Percentiles rank a stretch among this genome's conserved stretches.
Evolutionary conservation across 345 rosid species (phyloP).

Genomic region (Populus simonii): DNA sequence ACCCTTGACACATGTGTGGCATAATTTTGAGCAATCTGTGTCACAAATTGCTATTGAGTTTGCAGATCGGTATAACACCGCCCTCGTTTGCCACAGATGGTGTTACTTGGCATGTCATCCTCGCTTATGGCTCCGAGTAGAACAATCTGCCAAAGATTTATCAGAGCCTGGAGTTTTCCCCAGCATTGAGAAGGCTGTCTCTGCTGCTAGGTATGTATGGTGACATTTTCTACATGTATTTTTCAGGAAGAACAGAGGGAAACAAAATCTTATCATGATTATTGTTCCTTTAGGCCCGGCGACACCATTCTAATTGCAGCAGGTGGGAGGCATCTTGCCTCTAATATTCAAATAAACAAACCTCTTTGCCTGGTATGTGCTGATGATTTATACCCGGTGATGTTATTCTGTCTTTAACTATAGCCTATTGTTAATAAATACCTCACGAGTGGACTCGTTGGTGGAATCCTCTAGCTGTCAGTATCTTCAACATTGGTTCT

Average conservation of each 20-base stretch:
- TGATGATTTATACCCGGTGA: not conserved
- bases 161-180: conserved; percentile 69
- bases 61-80: conserved; percentile 99
- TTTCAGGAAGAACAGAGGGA: not conserved
- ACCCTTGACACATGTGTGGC: conserved; percentile 1
- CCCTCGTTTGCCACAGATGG: conserved; percentile 99
- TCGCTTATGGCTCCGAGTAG: conserved; percentile 89
- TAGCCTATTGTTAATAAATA: not conserved
- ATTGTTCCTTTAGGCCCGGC: conserved; percentile 64
- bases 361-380: conserved; percentile 93
- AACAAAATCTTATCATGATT: conserved; percentile 19
- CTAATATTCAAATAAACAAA: conserved; percentile 79
- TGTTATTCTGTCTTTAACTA: not conserved
- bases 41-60: conserved; percentile 55
- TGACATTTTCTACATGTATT: not conserved
- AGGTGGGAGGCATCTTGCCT: conserved; percentile 72
- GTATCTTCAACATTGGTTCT: not conserved
- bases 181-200: conserved; percentile 68
- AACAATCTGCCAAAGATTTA: conserved; percentile 56
- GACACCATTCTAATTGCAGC: conserved; percentile 89
- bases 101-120: conserved; percentile 89
- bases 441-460: not conserved
- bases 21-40: conserved; percentile 28
- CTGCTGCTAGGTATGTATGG: conserved; percentile 81
- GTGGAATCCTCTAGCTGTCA: not conserved